Conservation (phyloP, 495 filamentous ascomycete species). For the Tuber indicum region DNA sequence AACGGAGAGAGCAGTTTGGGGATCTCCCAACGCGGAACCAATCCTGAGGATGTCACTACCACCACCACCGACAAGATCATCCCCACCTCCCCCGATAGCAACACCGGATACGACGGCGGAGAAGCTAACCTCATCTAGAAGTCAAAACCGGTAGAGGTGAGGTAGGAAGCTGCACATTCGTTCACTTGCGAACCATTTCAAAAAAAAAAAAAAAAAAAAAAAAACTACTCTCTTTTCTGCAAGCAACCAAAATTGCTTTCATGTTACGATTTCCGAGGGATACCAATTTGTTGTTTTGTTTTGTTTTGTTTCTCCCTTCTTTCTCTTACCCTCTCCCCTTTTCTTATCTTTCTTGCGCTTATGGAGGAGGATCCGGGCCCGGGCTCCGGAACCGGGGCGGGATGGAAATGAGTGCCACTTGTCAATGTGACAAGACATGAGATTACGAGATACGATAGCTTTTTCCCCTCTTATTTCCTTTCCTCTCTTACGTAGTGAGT, state of each 20-base stretch:
- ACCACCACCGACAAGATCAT: not conserved
- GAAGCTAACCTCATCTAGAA: not conserved
- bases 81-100: not conserved
- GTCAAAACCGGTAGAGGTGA: not conserved
- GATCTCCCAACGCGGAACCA: not conserved
- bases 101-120: not conserved
- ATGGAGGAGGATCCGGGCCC: not conserved
- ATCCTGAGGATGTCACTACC: not conserved
- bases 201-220: not conserved
- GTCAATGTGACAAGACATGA: not conserved
- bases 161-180: not conserved
- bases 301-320: not conserved
- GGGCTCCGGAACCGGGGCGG: not conserved
- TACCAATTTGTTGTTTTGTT: not conserved
- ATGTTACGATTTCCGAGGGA: not conserved
- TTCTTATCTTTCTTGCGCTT: not conserved
- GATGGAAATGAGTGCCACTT: not conserved
- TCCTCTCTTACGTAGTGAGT: not conserved
- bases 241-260: not conserved
- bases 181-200: not conserved
- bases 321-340: not conserved
- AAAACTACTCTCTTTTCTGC: not conserved
- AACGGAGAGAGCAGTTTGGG: slow-evolving; percentile 3
- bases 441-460: not conserved
- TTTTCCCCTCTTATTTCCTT: not conserved